phyloP scores from a whole-genome alignment of 257 asterid genomes.

The Plantago major region DNA sequence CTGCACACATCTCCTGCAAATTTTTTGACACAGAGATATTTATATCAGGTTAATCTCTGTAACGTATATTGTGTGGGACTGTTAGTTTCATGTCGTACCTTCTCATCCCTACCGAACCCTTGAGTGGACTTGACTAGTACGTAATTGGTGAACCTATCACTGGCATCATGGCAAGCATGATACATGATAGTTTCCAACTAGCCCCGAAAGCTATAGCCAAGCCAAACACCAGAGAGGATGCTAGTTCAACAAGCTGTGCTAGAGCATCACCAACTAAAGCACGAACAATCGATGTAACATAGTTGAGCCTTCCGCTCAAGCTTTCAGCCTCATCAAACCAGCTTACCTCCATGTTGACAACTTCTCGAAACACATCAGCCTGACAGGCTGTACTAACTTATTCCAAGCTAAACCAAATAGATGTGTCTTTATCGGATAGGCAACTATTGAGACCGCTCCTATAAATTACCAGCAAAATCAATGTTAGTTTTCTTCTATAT shows the following conservation, averaged over 20 bases:
- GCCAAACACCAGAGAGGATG: slow-evolving; percentile 39
- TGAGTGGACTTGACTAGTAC: slow-evolving; percentile 38
- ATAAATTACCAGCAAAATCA: too few species aligned
- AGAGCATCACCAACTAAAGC: slow-evolving; percentile 56
- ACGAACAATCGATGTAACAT: slow-evolving; percentile 55
- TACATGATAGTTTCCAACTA: slow-evolving; percentile 64
- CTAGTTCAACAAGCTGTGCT: slow-evolving; percentile 45
- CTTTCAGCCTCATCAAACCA: slow-evolving; percentile 55
- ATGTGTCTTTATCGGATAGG: slow-evolving; percentile 40
- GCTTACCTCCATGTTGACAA: slow-evolving; percentile 55
- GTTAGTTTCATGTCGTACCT: slow-evolving; percentile 20
- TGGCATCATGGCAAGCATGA: slow-evolving; percentile 49
- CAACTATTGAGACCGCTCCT: slow-evolving; percentile 34
- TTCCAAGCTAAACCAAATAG: slow-evolving; percentile 55
- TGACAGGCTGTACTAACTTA: slow-evolving; percentile 44
- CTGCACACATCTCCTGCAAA: slow-evolving; percentile 61
- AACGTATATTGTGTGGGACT: too few species aligned
- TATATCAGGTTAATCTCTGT: too few species aligned
- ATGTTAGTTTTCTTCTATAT: too few species aligned
- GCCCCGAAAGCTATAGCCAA: slow-evolving; percentile 57
- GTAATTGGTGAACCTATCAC: slow-evolving; percentile 39
- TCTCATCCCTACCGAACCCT: slow-evolving; percentile 57
- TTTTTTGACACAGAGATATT: too few species aligned
- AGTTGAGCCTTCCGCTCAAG: slow-evolving; percentile 56
- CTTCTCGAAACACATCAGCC: slow-evolving; percentile 53